A percentile compares a stretch with the other conserved stretches of the same genome.
phyloP scores from a whole-genome alignment of 164 flowering plant genomes.

The Tetracentron sinense region DNA sequence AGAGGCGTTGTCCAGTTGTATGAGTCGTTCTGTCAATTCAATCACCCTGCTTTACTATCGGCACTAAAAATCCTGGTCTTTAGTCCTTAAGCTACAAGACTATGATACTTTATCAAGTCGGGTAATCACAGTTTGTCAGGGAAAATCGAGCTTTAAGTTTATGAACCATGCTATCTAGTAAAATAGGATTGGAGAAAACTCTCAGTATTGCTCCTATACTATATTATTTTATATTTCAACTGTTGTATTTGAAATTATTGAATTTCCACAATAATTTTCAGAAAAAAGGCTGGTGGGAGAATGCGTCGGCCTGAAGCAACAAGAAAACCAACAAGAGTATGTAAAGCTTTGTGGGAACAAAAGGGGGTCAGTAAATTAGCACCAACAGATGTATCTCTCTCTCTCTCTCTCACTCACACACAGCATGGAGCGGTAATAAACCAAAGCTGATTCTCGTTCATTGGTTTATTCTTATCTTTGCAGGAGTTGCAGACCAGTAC shows the following conservation, averaged over 20 bases:
- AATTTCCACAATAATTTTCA: constrained; percentile 20
- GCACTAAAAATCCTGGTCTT: too few relatives aligned
- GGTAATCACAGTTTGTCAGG: not conserved
- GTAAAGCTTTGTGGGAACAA: constrained; percentile 37
- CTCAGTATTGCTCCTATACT: not conserved
- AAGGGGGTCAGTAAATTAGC: constrained; percentile 24
- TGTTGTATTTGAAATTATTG: not conserved
- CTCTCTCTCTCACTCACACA: constrained; percentile 3
- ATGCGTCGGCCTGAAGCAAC: constrained; percentile 36
- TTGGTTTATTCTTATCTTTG: constrained; percentile 1
- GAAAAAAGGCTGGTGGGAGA: constrained; percentile 45
- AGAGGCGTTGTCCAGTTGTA: too few relatives aligned
- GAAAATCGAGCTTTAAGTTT: not conserved
- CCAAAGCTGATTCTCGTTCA: not conserved
- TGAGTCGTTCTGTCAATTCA: too few relatives aligned
- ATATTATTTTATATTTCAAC: too few relatives aligned
- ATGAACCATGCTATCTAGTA: not conserved
- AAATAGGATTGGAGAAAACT: not conserved
- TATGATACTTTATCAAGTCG: not conserved
- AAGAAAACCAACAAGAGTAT: constrained; percentile 41
- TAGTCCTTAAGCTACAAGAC: not conserved
- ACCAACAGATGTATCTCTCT: constrained; percentile 33
- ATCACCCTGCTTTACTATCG: too few relatives aligned
- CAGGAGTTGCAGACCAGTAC: constrained; percentile 31
- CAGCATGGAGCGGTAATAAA: not conserved